phyloP scores from a whole-genome alignment of 1,284 basidiomycete genomes.

The Austroboletus novae-zelandiae region DNA sequence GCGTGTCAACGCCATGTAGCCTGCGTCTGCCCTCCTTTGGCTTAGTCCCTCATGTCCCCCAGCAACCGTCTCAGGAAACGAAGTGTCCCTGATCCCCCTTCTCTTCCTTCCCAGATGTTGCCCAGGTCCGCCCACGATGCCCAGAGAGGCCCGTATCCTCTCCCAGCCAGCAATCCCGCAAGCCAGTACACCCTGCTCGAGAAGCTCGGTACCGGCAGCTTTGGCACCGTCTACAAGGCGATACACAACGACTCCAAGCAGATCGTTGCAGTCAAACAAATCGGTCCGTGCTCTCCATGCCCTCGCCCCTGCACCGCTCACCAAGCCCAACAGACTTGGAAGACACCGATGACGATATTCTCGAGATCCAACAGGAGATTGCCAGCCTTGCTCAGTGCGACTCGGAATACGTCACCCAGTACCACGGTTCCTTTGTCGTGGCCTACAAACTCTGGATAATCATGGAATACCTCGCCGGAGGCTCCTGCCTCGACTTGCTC shows the following conservation, averaged over 20 bases:
- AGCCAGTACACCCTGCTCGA: conserved; percentile 91
- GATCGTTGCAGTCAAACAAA: conserved; percentile 97
- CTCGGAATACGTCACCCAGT: conserved; percentile 93
- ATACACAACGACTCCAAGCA: conserved; percentile 92
- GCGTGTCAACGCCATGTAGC: conserved; percentile 6
- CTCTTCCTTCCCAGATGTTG: conserved; percentile 50
- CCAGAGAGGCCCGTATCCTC: conserved; percentile 60
- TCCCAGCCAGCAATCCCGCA: conserved; percentile 75
- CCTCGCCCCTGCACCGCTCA: conserved; percentile 3
- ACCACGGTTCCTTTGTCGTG: conserved; percentile 96
- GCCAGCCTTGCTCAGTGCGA: conserved; percentile 94
- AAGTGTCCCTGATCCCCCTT: conserved; percentile 35
- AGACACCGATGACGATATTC: conserved; percentile 92
- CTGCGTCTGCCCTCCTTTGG: conserved; percentile 10
- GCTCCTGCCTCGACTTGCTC: conserved; percentile 95
- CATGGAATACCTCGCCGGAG: conserved; percentile 98
- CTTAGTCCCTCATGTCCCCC: conserved; percentile 41
- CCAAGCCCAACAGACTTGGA: conserved; percentile 59
- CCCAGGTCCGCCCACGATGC: conserved; percentile 40
- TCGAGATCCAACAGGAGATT: conserved; percentile 98
- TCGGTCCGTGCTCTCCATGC: conserved; percentile 56
- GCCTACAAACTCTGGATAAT: conserved; percentile 99
- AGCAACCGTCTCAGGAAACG: conserved; percentile 45
- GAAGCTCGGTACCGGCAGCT: conserved; percentile 96
- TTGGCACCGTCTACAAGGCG: conserved; percentile 96